These are phyloP conservation scores for Saccharomyces hybrid DNA, from an alignment of 1,139 yeast genomes.

Conservation along the genomic window DNA sequence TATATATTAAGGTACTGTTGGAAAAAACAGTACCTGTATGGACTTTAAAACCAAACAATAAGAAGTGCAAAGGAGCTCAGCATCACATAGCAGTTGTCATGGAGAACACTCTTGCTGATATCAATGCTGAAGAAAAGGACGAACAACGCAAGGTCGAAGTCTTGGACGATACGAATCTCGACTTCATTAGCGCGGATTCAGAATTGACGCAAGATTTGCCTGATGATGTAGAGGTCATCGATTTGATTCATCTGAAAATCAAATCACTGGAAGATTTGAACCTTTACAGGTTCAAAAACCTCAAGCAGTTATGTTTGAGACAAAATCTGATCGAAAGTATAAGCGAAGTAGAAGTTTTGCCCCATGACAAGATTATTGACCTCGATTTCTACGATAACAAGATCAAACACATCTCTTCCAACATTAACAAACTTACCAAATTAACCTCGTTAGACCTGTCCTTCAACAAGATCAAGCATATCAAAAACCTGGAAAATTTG, in stretches of 20 bases:
- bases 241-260: conserved; percentile 73
- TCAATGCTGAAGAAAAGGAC: not conserved
- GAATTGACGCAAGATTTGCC: conserved; percentile 61
- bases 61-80: not conserved
- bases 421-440: conserved; percentile 50
- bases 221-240: conserved; percentile 59
- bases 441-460: conserved; percentile 69
- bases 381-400: conserved; percentile 89
- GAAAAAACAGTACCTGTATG: not conserved
- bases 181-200: conserved; percentile 39
- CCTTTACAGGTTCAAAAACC: conserved; percentile 48
- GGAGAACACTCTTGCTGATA: not conserved
- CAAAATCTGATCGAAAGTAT: conserved; percentile 76
- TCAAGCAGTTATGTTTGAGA: conserved; percentile 65
- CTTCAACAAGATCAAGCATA: conserved; percentile 81
- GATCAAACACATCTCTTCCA: conserved; percentile 74
- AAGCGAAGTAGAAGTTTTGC: conserved; percentile 57
- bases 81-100: not conserved
- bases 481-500: conserved; percentile 68
- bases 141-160: conserved; percentile 34
- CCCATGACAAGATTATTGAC: conserved; percentile 55
- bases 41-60: not conserved
- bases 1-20: not conserved
- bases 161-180: conserved; percentile 45
- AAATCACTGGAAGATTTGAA: conserved; percentile 58